Evolutionary conservation across 768 basidiomycete species (phyloP).

Genomic region (Tylopilus balloui): DNA sequence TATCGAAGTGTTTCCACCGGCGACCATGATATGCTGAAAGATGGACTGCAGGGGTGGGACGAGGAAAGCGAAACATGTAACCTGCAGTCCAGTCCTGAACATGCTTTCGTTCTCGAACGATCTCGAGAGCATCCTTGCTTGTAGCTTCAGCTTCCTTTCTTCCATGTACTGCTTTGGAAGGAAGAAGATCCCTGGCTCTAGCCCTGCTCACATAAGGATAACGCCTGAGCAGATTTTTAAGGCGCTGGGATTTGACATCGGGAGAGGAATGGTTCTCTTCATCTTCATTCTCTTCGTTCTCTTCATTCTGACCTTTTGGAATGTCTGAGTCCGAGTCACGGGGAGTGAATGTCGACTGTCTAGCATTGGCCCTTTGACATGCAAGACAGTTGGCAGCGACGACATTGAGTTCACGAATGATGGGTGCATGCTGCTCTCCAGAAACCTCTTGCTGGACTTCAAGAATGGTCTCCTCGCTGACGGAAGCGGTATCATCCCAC

Average conservation of each 20-base stretch:
- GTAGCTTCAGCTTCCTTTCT: too few species aligned
- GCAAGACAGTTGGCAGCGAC: neutral
- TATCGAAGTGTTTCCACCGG: neutral
- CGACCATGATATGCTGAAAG: neutral
- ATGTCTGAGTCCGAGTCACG: too few species aligned
- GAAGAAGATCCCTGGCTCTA: neutral
- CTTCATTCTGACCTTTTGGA: neutral
- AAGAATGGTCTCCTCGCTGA: neutral
- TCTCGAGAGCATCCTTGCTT: neutral
- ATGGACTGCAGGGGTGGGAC: neutral
- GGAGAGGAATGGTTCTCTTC: neutral
- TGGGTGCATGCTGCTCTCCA: conserved; percentile 1
- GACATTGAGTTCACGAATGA: neutral
- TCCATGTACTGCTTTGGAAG: neutral
- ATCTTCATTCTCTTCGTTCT: neutral
- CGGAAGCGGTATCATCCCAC: neutral
- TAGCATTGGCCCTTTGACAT: neutral
- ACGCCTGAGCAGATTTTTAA: neutral
- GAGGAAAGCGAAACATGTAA: conserved; percentile 1
- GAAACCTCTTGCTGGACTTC: neutral
- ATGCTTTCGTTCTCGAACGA: neutral
- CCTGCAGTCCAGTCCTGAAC: neutral
- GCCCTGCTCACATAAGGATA: neutral
- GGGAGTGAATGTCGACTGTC: neutral
- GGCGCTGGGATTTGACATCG: neutral